A percentile compares a stretch with the other conserved stretches of the same genome.
phyloP scores from a whole-genome alignment of 345 rosid genomes.

The Heritiera littoralis region DNA sequence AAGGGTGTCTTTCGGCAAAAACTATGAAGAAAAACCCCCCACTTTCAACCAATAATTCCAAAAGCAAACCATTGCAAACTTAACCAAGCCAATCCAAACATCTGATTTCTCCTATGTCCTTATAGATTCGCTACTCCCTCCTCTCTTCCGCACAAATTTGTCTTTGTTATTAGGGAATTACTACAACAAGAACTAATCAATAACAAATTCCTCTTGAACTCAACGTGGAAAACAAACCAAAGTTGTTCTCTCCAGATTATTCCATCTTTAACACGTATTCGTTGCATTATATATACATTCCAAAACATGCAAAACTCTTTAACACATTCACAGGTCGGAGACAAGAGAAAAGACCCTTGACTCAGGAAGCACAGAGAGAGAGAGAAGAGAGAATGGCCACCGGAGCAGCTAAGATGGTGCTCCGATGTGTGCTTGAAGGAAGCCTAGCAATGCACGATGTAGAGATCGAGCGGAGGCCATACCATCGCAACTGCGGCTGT shows the following conservation, averaged over 20 bases:
- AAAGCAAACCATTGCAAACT: no score
- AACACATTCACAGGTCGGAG: no score
- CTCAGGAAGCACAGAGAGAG: no score
- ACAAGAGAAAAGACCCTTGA: not conserved
- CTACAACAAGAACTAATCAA: not conserved
- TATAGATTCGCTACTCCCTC: no score
- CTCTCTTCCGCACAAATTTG: no score
- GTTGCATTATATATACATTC: not conserved
- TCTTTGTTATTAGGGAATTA: no score
- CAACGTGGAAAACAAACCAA: not conserved
- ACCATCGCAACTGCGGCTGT: constrained; percentile 47
- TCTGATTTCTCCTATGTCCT: no score
- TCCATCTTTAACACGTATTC: not conserved
- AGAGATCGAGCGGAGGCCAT: constrained; percentile 36
- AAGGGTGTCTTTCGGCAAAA: no score
- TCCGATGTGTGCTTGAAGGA: not conserved
- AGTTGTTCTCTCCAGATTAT: not conserved
- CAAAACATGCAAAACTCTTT: not conserved
- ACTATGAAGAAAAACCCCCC: no score
- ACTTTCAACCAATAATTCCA: no score
- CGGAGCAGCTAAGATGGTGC: constrained; percentile 5
- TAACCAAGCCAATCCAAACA: no score
- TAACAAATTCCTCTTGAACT: not conserved
- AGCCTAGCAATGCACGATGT: constrained; percentile 18
- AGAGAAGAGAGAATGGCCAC: not conserved